Conservation (phyloP, 2,329 filamentous ascomycete species). For the Leptodontidium sp. region DNA sequence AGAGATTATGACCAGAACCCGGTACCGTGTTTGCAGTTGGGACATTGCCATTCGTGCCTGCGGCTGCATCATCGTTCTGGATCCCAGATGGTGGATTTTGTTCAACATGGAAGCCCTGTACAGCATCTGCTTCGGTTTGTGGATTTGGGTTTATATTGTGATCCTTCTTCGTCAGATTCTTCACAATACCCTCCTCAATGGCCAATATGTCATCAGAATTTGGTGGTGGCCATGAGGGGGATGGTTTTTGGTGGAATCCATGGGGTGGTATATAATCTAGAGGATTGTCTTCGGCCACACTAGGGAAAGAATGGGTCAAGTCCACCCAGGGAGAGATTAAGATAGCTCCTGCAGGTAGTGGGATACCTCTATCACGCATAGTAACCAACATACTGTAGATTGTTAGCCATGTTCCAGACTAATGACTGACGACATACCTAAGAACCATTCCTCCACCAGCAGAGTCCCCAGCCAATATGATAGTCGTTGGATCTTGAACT, state of each 20-base stretch:
- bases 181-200: constrained; percentile 57
- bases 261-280: constrained; percentile 88
- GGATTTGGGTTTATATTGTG: constrained; percentile 35
- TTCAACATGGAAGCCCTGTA: constrained; percentile 48
- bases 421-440: constrained; percentile 50
- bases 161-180: constrained; percentile 57
- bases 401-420: constrained; percentile 35
- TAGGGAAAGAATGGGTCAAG: constrained; percentile 93
- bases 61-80: constrained; percentile 47
- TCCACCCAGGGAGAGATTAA: constrained; percentile 97
- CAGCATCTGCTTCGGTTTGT: constrained; percentile 48
- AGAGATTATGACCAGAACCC: constrained; percentile 55
- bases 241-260: constrained; percentile 92
- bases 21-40: constrained; percentile 46
- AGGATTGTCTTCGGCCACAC: constrained; percentile 74
- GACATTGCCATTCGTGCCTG: constrained; percentile 40
- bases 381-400: constrained; percentile 70
- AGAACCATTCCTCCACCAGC: constrained; percentile 92
- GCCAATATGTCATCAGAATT: constrained; percentile 75
- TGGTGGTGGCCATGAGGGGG: constrained; percentile 89
- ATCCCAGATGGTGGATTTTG: constrained; percentile 38
- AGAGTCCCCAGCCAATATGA: constrained; percentile 90
- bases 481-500: constrained; percentile 78
- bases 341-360: constrained; percentile 87
- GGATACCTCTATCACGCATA: constrained; percentile 82